Percentiles rank a stretch among this genome's conserved stretches.
Conservation (phyloP, 1,284 basidiomycete species). For the Erythrobasidium hasegawianum region DNA sequence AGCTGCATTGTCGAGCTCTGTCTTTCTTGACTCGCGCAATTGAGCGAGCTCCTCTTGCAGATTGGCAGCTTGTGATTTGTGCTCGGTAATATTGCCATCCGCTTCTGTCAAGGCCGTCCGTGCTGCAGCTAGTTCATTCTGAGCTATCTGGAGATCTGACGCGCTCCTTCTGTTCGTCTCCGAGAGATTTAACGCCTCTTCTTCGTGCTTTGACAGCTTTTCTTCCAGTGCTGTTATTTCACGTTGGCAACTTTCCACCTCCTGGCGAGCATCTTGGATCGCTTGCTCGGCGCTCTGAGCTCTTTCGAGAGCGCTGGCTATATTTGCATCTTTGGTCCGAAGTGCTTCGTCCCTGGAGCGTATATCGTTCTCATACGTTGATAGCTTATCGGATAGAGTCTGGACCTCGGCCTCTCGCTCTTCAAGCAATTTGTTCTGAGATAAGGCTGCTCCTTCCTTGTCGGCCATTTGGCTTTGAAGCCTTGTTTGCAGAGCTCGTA, state of each 20-base stretch:
- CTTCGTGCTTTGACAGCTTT: no score
- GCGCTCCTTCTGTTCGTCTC: no score
- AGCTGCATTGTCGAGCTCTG: neutral
- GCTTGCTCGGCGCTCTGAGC: constrained; percentile 25
- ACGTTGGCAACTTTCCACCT: neutral
- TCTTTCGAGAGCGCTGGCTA: constrained; percentile 18
- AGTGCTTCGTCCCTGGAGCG: constrained; percentile 8
- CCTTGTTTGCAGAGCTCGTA: constrained; percentile 33
- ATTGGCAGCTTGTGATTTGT: no score
- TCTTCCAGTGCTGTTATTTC: no score
- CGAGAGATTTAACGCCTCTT: no score
- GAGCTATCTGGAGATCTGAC: no score
- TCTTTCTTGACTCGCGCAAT: neutral
- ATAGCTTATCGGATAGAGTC: constrained; percentile 9
- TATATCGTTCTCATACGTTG: constrained; percentile 32
- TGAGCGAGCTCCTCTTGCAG: neutral
- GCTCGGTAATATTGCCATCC: neutral
- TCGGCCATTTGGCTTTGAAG: constrained; percentile 27
- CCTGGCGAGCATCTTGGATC: constrained; percentile 16
- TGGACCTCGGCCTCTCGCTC: constrained; percentile 28
- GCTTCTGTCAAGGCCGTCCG: no score
- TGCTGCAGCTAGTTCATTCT: no score
- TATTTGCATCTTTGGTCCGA: constrained; percentile 34
- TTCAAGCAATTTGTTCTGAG: constrained; percentile 18
- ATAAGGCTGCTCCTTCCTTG: constrained; percentile 17